Evolutionary conservation across 2,329 filamentous ascomycete genomes (phyloP), one percentile per base, ranked within the genome.

Genomic region (Ilyonectria sp.): DNA sequence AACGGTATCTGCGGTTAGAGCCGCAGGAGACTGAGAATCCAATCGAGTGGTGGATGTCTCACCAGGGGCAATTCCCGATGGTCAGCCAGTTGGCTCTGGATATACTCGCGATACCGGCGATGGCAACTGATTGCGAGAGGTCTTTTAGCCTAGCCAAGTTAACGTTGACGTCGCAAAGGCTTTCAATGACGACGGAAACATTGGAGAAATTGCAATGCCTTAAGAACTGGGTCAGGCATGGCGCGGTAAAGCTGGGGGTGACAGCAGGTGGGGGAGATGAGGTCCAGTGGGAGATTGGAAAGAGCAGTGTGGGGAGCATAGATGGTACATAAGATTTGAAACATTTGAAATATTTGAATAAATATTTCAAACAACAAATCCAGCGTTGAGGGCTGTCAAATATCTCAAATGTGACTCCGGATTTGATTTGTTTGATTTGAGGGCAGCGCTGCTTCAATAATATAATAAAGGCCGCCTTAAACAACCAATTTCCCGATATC

Each of bases 21-120:
- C 43, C 53, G 9, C 44, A 63, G 52, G 60, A 63, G 23, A 53
- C 52, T 23, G 60, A 64, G 35, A 35, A 64, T 59, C 35, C 37
- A 46, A 56, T 65, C 11, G 43, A 57, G n/a, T 65, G 63, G 57
- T 57, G 50, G 63, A 65, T 55, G 33, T 31, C 49, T 61, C 57
- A 37, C 8, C 44, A 37, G 23, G 49, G 33, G 4, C 44, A 49
- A 33, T 65, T 57, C 13, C 44, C 52, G 10, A 46, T 56, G 21
- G 21, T 23, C 21, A 23, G 21, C 21, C 21, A 23, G 21, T 23
- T 23, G 21, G 21, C 21, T 23, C 43, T 65, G 1, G 50, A 53
- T 52, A 57, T 65, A 56, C 57, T 60, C 29, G 33, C 56, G 17
- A 52, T 52, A 10, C 47, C 23, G 10, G 26, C 21, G 26, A 52